These are phyloP conservation scores for Collybia mongolica DNA, from an alignment of 768 basidiomycete genomes.

Conservation along the genomic window DNA sequence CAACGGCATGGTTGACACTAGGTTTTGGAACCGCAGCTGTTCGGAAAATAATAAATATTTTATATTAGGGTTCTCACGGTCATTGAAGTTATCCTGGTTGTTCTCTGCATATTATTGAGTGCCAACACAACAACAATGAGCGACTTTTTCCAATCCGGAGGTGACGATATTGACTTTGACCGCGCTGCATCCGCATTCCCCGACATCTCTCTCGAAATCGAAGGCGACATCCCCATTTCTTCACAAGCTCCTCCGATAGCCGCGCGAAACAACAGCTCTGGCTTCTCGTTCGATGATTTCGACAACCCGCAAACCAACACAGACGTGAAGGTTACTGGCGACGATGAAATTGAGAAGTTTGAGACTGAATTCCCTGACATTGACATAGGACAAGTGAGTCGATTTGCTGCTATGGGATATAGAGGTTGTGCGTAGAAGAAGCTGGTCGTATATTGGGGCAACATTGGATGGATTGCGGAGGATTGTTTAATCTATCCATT, in stretches of 20 bases:
- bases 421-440: too few relatives aligned
- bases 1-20: slow-evolving; percentile 52
- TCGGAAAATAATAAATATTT: not conserved
- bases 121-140: slow-evolving; percentile 20
- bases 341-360: slow-evolving; percentile 84
- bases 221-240: slow-evolving; percentile 48
- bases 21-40: too few relatives aligned
- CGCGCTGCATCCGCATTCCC: slow-evolving; percentile 82
- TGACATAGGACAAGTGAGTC: slow-evolving; percentile 43
- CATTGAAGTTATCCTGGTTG: not conserved
- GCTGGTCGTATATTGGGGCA: too few relatives aligned
- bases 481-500: too few relatives aligned
- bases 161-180: slow-evolving; percentile 77
- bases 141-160: slow-evolving; percentile 28
- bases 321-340: slow-evolving; percentile 76
- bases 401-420: too few relatives aligned
- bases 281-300: slow-evolving; percentile 72
- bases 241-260: slow-evolving; percentile 27
- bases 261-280: slow-evolving; percentile 29
- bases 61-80: slow-evolving; percentile 17
- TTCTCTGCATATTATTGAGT: not conserved
- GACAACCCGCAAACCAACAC: slow-evolving; percentile 40
- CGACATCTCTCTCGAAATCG: slow-evolving; percentile 76
- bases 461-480: too few relatives aligned
- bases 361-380: slow-evolving; percentile 86